Evolutionary conservation across 2,329 filamentous ascomycete species (phyloP), one percentile per base, ranked within the genome.

Genomic region (Phialocephala sp.): DNA sequence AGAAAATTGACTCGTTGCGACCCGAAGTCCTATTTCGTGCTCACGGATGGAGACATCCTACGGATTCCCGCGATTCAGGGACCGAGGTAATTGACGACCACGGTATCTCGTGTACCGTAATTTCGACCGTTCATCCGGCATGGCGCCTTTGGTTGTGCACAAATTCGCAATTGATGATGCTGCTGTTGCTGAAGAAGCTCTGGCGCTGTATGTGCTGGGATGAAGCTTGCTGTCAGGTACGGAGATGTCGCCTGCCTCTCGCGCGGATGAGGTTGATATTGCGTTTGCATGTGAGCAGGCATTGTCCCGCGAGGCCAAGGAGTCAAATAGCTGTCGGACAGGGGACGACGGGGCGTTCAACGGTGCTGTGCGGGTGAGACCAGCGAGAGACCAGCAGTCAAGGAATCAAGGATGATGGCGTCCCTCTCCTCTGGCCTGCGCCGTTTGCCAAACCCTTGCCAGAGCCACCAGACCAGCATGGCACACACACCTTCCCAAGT

Each of bases 221-320:
- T 50, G 60, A 50, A 22, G 41, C 56, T 70, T 59, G 60, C 61
- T 67, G 62, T 63, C 35, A 68, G 67, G 68, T 65, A 70, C 64
- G 60, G 45, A 60, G 32, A 32, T 57, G 54, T 47, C 43, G 50
- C 50, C 50, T 32, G 22, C 14, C 24, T 50, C 9, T 20, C 22
- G 27, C 24, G 24, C 11, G 45, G 59, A 67, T 69, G 65, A 69
- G 63, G 69, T 71, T 69, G 69, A 71, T 65, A 69, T 71, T 70
- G 65, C 68, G 62, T 68, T 69, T 66, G 60, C 65, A 64, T 64
- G 59, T 52, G 56, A 60, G 63, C 69, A 68, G 63, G 69, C 66
- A 68, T 69, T 37, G 39, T 59, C 47, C 35, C 60, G 60, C 60
- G 37, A 41, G 32, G 37, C 50, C 47, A 64, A 32, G 6, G 60